phyloP scores from a whole-genome alignment of 352 stramenopile genomes.

The Phytophthora foliorum region DNA sequence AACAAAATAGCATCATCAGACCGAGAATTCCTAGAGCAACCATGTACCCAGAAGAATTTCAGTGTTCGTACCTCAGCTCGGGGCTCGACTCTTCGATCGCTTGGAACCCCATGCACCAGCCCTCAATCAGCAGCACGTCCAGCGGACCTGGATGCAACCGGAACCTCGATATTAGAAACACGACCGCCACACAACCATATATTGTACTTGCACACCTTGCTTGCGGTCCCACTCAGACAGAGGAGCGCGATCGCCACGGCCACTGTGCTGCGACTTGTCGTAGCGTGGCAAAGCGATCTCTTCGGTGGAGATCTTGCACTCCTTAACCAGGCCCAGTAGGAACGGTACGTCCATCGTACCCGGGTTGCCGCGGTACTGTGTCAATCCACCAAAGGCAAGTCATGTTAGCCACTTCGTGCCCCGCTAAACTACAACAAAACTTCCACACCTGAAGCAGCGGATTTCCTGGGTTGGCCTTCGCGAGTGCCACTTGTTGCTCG shows the following conservation, averaged over 20 bases:
- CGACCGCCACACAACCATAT: neutral
- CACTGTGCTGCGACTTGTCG: slow-evolving; percentile 82
- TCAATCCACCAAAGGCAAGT: slow-evolving; percentile 24
- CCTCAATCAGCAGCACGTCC: slow-evolving; percentile 87
- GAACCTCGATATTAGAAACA: slow-evolving; percentile 14
- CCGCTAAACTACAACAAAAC: neutral
- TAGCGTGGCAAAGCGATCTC: slow-evolving; percentile 76
- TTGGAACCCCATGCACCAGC: slow-evolving; percentile 89
- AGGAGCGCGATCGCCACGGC: slow-evolving; percentile 78
- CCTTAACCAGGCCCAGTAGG: slow-evolving; percentile 62
- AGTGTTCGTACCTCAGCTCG: slow-evolving; percentile 42
- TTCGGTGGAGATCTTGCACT: slow-evolving; percentile 58
- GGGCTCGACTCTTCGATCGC: slow-evolving; percentile 46
- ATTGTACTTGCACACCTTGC: slow-evolving; percentile 46
- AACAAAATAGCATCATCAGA: slow-evolving; percentile 1
- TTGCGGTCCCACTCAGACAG: slow-evolving; percentile 60
- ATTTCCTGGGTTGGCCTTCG: slow-evolving; percentile 66
- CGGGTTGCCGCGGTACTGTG: slow-evolving; percentile 84
- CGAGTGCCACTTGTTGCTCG: slow-evolving; percentile 71
- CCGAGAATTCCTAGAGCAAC: neutral
- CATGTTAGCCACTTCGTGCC: neutral
- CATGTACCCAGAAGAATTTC: neutral
- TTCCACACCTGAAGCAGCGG: slow-evolving; percentile 75
- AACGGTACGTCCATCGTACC: slow-evolving; percentile 85
- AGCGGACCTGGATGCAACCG: slow-evolving; percentile 55